A percentile compares a stretch with the other conserved stretches of the same genome.
Conservation (phyloP, 208 protist species). For the Acanthamoeba healyi region DNA sequence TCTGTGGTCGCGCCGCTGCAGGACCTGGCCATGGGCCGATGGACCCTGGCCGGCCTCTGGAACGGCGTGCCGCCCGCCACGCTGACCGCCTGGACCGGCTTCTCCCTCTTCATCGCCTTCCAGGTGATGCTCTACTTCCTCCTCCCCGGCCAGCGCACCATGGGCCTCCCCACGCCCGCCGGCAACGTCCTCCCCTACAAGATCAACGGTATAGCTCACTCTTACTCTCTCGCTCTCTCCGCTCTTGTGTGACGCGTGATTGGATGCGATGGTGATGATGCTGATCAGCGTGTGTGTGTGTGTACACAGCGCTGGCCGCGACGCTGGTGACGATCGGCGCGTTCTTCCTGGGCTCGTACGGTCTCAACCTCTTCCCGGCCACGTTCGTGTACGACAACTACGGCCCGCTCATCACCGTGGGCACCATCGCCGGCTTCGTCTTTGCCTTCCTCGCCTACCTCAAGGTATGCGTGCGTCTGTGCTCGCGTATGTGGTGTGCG, state of each 20-base stretch:
- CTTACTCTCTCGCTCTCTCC: background rate
- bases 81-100: background rate
- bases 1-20: background rate
- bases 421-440: slow-evolving; percentile 78
- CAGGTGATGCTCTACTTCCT: slow-evolving; percentile 53
- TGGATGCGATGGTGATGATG: too few species aligned
- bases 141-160: slow-evolving; percentile 59
- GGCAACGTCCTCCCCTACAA: slow-evolving; percentile 76
- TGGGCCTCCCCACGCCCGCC: slow-evolving; percentile 72
- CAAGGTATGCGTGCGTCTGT: slow-evolving; percentile 47
- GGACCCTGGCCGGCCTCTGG: slow-evolving; percentile 5
- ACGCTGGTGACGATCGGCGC: slow-evolving; percentile 45
- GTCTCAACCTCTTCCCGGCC: slow-evolving; percentile 62
- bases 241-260: background rate
- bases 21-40: slow-evolving; percentile 13
- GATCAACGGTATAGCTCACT: slow-evolving; percentile 71
- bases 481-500: background rate
- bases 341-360: slow-evolving; percentile 75
- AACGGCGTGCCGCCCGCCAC: slow-evolving; percentile 22
- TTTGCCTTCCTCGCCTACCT: slow-evolving; percentile 80
- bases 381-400: slow-evolving; percentile 82
- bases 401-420: slow-evolving; percentile 70
- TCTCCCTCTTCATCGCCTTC: slow-evolving; percentile 55
- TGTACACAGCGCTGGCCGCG: background rate
- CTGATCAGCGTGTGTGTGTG: background rate